Evolutionary conservation across 2,329 filamentous ascomycete species (phyloP), one percentile per base, ranked within the genome.

Genomic region (Monilinia laxa): DNA sequence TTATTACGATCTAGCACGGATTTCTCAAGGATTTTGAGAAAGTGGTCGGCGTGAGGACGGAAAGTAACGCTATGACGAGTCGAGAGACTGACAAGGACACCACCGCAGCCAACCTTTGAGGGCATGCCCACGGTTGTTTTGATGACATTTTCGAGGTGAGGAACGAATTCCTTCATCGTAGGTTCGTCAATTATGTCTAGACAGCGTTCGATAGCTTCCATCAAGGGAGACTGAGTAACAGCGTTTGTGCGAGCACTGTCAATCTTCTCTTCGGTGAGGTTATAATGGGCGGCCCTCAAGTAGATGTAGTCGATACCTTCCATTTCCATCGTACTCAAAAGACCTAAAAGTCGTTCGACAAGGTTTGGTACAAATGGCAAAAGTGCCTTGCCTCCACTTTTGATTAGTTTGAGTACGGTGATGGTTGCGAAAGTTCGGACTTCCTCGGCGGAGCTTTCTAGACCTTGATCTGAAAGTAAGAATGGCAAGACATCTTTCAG

Each of bases 301-400:
- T 97, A 95, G 63, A 97, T 83, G 76, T 96, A 98, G 73, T 97
- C 97, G 74, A 98, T 87, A 31, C 88, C 88, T 76, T 97, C 90
- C 0, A 91, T 92, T 77, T 99, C 95, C 62, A 98, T 83, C 0
- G 92, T 92, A 76, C 92, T 97, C 25, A 98, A 82, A 4, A 96
- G 83, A 0, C 88, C 88, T 2, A 99, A 83, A 45, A 97, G 85
- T 69, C 91, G 89, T 68, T 93, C 90, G 10, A 97, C 83, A 67
- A 99, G 88, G 56, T 87, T 86, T 0, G 93, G 87, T 31, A 96
- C 89, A 78, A 93, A 97, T 0, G 91, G 89, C 53, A 90, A 85
- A 18, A 99, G 80, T 3, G 89, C 85, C 63, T 87, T 87, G n/a
- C 90, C 91, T 55, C 91, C 90, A 73, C 93, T 93, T 79, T 97